A percentile compares a stretch with the other conserved stretches of the same genome.
Conservation (phyloP, 306 rosid genomes). For the Prunus mongolica region DNA sequence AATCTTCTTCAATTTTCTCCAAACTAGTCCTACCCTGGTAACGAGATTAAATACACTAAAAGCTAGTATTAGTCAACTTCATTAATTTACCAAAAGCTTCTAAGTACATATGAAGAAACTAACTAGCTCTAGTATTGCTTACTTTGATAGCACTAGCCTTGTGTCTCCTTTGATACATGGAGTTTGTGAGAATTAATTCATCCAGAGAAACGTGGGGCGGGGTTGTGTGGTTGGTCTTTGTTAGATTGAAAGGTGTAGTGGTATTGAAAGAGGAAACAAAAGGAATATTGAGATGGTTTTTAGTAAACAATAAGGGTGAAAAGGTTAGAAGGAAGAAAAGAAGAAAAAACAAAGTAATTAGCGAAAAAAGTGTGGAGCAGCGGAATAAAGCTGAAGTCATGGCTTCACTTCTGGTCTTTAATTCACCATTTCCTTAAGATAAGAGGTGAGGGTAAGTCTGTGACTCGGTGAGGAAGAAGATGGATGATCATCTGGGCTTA, state of each 20-base stretch:
- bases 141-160: slow-evolving; percentile 3
- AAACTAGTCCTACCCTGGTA: slow-evolving; percentile 15
- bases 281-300: slow-evolving; percentile 7
- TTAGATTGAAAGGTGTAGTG: not conserved
- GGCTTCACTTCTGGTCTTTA: not conserved
- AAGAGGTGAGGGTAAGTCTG: not conserved
- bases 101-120: not conserved
- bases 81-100: not conserved
- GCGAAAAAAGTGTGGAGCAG: not conserved
- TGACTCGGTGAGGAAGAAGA: not conserved
- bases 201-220: not conserved
- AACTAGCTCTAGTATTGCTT: not conserved
- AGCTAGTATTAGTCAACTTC: not conserved
- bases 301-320: not conserved
- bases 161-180: slow-evolving; percentile 2
- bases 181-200: not conserved
- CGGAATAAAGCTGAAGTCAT: slow-evolving; percentile 16
- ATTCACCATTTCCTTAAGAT: not conserved
- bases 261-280: slow-evolving; percentile 4
- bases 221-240: slow-evolving; percentile 10
- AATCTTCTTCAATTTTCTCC: slow-evolving; percentile 35
- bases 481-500: not conserved
- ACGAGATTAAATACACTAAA: not conserved
- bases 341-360: not conserved
- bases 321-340: slow-evolving; percentile 1